Conservation (phyloP, 176 grass and related monocot genomes). For the Triticum dicoccoides region DNA sequence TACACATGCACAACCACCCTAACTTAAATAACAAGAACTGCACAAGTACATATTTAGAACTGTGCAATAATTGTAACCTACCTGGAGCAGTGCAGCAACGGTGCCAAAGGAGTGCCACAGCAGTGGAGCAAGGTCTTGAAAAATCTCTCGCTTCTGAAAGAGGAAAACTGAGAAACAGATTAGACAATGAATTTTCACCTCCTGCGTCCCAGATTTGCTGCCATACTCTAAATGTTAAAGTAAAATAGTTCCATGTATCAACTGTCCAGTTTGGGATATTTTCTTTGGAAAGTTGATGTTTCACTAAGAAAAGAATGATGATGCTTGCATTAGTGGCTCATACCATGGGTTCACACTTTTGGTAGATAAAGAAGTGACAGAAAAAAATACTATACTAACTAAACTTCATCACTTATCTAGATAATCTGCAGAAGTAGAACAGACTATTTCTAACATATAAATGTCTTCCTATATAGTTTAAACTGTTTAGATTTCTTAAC, state of each 20-base stretch:
- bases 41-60: neutral
- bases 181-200: constrained; percentile 10
- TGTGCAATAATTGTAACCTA: constrained; percentile 31
- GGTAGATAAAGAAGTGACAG: neutral
- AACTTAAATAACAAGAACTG: neutral
- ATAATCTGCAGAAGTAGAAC: neutral
- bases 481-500: neutral
- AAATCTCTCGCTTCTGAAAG: constrained; percentile 59
- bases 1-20: neutral
- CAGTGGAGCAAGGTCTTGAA: constrained; percentile 76
- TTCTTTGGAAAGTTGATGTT: constrained; percentile 9
- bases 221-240: neutral
- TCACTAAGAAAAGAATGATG: neutral
- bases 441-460: neutral
- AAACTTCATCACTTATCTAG: neutral
- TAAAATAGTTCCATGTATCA: neutral
- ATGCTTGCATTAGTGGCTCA: neutral
- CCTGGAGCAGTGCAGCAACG: constrained; percentile 76
- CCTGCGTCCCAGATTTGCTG: neutral
- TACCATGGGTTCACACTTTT: neutral
- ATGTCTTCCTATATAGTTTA: neutral
- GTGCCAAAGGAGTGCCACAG: constrained; percentile 96
- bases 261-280: neutral
- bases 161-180: neutral
- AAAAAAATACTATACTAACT: neutral